Evolutionary conservation across 1,284 basidiomycete genomes (phyloP).

Genomic region (Anthracocystis panici-leucophaei): DNA sequence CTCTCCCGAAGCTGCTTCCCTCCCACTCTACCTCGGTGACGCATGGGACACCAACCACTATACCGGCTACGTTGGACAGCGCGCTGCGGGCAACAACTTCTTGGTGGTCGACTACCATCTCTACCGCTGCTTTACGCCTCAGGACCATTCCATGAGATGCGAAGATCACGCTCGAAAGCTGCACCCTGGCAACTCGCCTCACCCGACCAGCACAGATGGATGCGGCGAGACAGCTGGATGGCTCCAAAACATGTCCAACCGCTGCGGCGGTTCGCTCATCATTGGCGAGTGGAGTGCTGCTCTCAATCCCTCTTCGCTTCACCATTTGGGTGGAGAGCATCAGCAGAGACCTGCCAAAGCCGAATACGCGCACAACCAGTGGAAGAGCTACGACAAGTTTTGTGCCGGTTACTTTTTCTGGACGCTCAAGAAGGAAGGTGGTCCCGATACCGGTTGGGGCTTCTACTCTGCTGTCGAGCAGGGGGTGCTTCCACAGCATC

Average conservation of each 20-base stretch:
- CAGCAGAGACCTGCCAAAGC: constrained; percentile 72
- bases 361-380: constrained; percentile 75
- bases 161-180: constrained; percentile 73
- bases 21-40: constrained; percentile 77
- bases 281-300: constrained; percentile 84
- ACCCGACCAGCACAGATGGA: constrained; percentile 26
- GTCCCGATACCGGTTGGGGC: constrained; percentile 82
- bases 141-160: constrained; percentile 76
- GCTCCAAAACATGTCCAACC: constrained; percentile 58
- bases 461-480: constrained; percentile 78
- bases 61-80: constrained; percentile 73
- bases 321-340: constrained; percentile 65
- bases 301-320: constrained; percentile 78
- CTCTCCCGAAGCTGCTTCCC: constrained; percentile 29
- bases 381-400: constrained; percentile 77
- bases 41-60: constrained; percentile 82
- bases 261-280: constrained; percentile 76
- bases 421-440: constrained; percentile 83
- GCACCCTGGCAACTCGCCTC: constrained; percentile 42
- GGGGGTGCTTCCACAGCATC: constrained; percentile 75
- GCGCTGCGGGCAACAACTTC: constrained; percentile 68
- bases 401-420: constrained; percentile 88
- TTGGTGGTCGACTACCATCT: constrained; percentile 85
- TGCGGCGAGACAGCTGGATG: constrained; percentile 48
- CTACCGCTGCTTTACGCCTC: constrained; percentile 82